Base-by-base conservation (phyloP, 345 rosid species). In the Syzygium jambos region DNA sequence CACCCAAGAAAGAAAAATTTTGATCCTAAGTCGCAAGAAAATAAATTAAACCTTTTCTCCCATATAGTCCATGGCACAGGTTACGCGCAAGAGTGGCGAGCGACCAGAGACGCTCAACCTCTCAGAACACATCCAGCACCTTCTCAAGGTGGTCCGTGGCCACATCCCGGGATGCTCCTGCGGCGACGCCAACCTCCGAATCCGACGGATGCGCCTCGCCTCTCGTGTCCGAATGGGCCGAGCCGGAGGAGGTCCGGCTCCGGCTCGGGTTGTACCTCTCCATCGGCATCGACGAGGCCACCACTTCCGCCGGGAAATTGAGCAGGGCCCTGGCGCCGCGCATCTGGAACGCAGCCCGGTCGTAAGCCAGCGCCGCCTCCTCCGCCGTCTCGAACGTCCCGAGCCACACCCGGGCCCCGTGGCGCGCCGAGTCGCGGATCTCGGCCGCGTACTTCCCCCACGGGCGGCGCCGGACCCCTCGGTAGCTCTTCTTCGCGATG, bases 391-490 rank as follows among this genome's bases (percentile, higher is more conserved):
- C 85, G 86, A 92, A 94, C 2, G 95, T 94, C 34, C 96, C 96
- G 6, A 94, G 91, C 96, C 96, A 94, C 14, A 93, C 86, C 11
- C 95, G 89, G 0, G 93, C 91, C 11, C 96, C 96, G 0, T 90
- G 88, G 12, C 94, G 88, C 0, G 86, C 9, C 46, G 95, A 93
- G 83, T 94, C 96, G 1, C 96, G 95, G 51, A 94, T 94, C 89
- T 94, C 95, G 0, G 96, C 95, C 0, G 96, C 96, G 59, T 78
- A 94, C 85, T 94, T 94, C n/a, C 96, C 96, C 96, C 96, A 94
- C 0, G 94, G 96, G 10, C 96, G 93, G 11, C 93, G 93, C 89
- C 96, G 85, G 30, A 94, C 96, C 2, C 96, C 96, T 19, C 96
- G 87, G 87, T 93, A 94, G 80, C 90, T 93, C 91, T 90, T 93